Evolutionary conservation across 805 yeast species (phyloP).

Genomic region (Jamesozyma lodderae): DNA sequence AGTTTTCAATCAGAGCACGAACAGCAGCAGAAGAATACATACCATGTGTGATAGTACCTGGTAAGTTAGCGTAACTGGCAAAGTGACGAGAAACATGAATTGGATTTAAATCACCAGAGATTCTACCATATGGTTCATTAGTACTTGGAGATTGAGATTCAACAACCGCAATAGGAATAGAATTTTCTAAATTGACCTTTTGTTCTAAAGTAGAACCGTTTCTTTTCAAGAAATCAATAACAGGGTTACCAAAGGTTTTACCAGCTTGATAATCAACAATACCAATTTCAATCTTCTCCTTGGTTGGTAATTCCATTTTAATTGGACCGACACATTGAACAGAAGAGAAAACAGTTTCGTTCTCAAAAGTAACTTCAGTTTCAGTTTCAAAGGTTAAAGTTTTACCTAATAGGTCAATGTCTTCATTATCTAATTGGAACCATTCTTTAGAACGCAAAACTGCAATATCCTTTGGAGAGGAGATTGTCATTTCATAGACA

Average conservation of each 20-base stretch:
- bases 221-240: constrained; percentile 84
- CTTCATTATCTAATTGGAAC: constrained; percentile 75
- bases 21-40: constrained; percentile 97
- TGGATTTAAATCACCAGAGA: constrained; percentile 97
- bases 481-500: constrained; percentile 70
- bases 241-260: constrained; percentile 94
- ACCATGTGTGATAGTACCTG: constrained; percentile 98
- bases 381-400: constrained; percentile 82
- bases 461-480: constrained; percentile 80
- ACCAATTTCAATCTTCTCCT: constrained; percentile 79
- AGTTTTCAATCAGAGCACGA: constrained; percentile 89
- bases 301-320: constrained; percentile 81
- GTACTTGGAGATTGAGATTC: constrained; percentile 80
- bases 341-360: constrained; percentile 63
- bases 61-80: constrained; percentile 84
- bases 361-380: constrained; percentile 74
- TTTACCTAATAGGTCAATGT: constrained; percentile 64
- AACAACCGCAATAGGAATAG: constrained; percentile 68
- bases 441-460: constrained; percentile 93
- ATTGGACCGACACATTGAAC: constrained; percentile 82
- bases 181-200: constrained; percentile 81
- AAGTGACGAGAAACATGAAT: constrained; percentile 95
- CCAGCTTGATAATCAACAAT: constrained; percentile 82
- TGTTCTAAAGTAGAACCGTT: constrained; percentile 91
- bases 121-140: constrained; percentile 93